Evolutionary conservation across 164 flowering plant genomes (phyloP).

Genomic region (Chimonanthus praecox): DNA sequence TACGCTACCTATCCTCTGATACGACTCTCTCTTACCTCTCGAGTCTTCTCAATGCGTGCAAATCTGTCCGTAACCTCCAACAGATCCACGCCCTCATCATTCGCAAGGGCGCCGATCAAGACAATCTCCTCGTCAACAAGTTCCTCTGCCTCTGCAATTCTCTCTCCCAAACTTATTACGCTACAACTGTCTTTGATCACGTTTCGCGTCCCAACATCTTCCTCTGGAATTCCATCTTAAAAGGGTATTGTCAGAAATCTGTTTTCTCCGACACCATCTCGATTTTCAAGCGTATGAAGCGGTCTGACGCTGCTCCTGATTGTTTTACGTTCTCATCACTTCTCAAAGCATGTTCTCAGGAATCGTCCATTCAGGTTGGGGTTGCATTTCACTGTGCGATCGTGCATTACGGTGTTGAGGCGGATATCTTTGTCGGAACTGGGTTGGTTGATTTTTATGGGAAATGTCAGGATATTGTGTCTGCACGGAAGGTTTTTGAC

Average conservation of each 20-base stretch:
- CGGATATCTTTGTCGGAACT: conserved; percentile 12
- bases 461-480: conserved; percentile 10
- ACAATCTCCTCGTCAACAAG: conserved; percentile 9
- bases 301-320: conserved; percentile 4
- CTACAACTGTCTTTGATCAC: conserved; percentile 7
- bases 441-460: conserved; percentile 18
- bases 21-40: neutral
- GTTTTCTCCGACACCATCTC: conserved; percentile 2
- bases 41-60: conserved; percentile 7
- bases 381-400: conserved; percentile 7
- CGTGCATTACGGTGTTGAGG: conserved; percentile 8
- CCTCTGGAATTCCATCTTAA: conserved; percentile 18
- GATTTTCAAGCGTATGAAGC: conserved; percentile 12
- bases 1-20: neutral
- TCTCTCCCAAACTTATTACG: conserved; percentile 3
- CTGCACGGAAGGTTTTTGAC: conserved; percentile 16
- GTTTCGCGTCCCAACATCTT: conserved; percentile 10
- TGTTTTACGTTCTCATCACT: conserved; percentile 13
- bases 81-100: conserved; percentile 13
- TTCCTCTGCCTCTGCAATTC: conserved; percentile 12
- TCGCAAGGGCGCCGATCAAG: conserved; percentile 8
- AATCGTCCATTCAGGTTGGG: conserved; percentile 5
- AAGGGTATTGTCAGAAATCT: conserved; percentile 10
- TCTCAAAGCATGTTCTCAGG: conserved; percentile 12
- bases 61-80: conserved; percentile 3